Conservation (phyloP, 2,329 filamentous ascomycete genomes). For the Diplodia sapinea region DNA sequence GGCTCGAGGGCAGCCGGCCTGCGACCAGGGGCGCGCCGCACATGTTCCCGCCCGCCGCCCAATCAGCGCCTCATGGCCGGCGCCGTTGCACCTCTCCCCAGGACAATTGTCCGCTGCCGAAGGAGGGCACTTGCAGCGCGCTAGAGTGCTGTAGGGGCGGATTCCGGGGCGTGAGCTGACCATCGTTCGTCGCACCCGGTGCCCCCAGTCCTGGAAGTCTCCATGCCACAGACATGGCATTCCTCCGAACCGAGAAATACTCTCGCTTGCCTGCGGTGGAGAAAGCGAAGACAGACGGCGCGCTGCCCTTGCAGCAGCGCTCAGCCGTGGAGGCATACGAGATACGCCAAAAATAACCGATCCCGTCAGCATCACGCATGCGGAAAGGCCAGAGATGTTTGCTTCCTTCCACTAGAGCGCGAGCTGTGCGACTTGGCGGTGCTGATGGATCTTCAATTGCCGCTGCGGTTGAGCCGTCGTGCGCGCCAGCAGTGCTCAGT, state of each 20-base stretch:
- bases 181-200: conserved; percentile 6
- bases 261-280: conserved; percentile 20
- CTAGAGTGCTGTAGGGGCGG: conserved; percentile 5
- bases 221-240: conserved; percentile 12
- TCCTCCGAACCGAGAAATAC: conserved; percentile 23
- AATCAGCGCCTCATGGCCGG: background rate
- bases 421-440: conserved; percentile 16
- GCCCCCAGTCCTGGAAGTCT: background rate
- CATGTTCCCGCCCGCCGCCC: background rate
- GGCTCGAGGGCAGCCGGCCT: conserved; percentile 1
- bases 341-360: conserved; percentile 23
- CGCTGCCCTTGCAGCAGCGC: conserved; percentile 22
- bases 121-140: conserved; percentile 10
- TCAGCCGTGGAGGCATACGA: conserved; percentile 17
- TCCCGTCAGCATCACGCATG: conserved; percentile 10
- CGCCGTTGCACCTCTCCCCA: conserved; percentile 4
- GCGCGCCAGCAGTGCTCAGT: background rate
- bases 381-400: background rate
- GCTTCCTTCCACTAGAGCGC: background rate
- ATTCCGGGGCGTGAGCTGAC: conserved; percentile 13
- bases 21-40: conserved; percentile 7
- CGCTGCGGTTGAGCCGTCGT: conserved; percentile 15
- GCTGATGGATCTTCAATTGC: conserved; percentile 15
- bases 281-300: conserved; percentile 13
- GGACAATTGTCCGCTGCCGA: conserved; percentile 18